Percentiles rank a stretch among this genome's conserved stretches.
Evolutionary conservation across 1,284 basidiomycete species (phyloP).

Genomic region (Tetrapyrgos nigripes): DNA sequence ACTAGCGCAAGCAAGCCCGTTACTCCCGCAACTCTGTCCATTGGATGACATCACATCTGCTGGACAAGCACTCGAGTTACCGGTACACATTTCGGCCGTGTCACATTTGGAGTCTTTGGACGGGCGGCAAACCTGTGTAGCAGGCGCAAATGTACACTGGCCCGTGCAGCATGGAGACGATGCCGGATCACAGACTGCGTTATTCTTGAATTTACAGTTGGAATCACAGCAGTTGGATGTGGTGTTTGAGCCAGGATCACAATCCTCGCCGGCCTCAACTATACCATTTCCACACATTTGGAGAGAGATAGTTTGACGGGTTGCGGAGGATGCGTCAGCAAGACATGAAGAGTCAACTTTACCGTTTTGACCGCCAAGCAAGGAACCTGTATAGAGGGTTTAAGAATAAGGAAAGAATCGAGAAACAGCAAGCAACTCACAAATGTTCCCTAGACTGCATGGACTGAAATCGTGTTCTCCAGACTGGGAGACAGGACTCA

Average conservation of each 20-base stretch:
- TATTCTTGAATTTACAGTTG: conserved; percentile 80
- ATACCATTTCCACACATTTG: conserved; percentile 86
- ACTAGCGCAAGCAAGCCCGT: conserved; percentile 78
- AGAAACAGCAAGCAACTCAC: conserved; percentile 47
- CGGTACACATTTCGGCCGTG: conserved; percentile 80
- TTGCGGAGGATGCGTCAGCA: conserved; percentile 54
- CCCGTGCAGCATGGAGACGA: conserved; percentile 82
- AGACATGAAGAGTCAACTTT: conserved; percentile 68
- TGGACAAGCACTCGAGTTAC: conserved; percentile 78
- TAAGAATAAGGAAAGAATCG: neutral
- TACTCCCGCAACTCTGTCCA: conserved; percentile 71
- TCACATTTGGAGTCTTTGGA: conserved; percentile 78
- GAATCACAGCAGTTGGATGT: conserved; percentile 79
- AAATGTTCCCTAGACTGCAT: conserved; percentile 89
- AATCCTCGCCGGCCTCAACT: conserved; percentile 82
- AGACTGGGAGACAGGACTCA: conserved; percentile 75
- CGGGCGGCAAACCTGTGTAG: conserved; percentile 75
- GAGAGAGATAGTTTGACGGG: conserved; percentile 57
- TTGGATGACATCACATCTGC: conserved; percentile 70
- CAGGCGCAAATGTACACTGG: conserved; percentile 73
- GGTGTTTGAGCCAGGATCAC: conserved; percentile 79
- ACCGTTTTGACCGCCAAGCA: conserved; percentile 53
- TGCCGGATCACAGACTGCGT: conserved; percentile 82
- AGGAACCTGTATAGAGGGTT: conserved; percentile 50
- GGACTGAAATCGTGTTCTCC: conserved; percentile 74